These are phyloP conservation scores for Purshia tridentata DNA, from an alignment of 306 rosid genomes.

Conservation along the genomic window DNA sequence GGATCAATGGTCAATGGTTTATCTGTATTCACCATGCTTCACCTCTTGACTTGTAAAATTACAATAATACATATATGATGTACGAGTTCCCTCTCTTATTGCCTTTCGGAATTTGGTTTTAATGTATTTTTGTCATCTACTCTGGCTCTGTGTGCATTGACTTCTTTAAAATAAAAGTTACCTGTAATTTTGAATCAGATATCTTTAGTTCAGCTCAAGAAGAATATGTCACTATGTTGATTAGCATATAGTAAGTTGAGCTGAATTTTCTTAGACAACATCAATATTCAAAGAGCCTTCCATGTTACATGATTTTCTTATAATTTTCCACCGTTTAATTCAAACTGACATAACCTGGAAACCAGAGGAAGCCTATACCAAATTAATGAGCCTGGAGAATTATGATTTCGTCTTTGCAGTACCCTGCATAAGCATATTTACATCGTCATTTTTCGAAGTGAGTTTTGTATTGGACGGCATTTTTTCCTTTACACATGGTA, in stretches of 20 bases:
- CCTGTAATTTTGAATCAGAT: too few species aligned
- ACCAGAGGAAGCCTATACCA: background rate
- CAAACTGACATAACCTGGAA: background rate
- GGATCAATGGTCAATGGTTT: constrained; percentile 69
- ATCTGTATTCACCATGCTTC: constrained; percentile 88
- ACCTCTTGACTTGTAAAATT: constrained; percentile 61
- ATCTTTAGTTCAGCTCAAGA: too few species aligned
- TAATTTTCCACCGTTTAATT: background rate
- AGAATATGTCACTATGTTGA: too few species aligned
- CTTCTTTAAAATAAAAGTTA: too few species aligned
- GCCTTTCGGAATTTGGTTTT: background rate
- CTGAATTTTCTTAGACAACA: too few species aligned
- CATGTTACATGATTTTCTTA: background rate
- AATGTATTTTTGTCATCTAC: background rate
- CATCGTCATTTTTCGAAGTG: background rate
- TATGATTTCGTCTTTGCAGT: background rate
- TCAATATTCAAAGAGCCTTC: too few species aligned
- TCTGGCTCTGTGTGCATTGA: too few species aligned
- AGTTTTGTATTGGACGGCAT: background rate
- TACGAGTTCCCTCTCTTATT: constrained; percentile 1
- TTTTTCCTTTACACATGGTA: constrained; percentile 35
- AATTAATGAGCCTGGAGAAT: background rate
- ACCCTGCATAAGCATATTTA: background rate
- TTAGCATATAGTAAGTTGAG: too few species aligned
- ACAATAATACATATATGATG: background rate